Conservation (phyloP, 2,329 filamentous ascomycete genomes). For the Aotearoamyces nothofagi region DNA sequence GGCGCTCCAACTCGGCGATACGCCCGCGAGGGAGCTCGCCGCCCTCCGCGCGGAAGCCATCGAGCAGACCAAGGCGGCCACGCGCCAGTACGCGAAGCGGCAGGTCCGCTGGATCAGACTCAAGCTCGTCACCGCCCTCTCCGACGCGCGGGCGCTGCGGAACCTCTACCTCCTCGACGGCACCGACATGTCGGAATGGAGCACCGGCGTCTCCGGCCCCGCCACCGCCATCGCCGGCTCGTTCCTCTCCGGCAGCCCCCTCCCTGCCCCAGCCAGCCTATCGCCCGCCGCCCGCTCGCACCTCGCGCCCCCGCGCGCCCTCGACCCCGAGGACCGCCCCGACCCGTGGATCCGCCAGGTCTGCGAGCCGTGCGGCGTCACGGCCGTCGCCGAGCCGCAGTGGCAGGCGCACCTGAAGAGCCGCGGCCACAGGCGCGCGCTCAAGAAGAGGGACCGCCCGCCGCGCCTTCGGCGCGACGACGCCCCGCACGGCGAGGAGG, state of each 20-base stretch:
- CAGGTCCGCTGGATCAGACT: slow-evolving; percentile 79
- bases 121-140: slow-evolving; percentile 60
- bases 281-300: slow-evolving; percentile 39
- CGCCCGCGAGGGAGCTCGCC: slow-evolving; percentile 27
- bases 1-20: slow-evolving; percentile 22
- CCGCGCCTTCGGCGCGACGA: too few species aligned
- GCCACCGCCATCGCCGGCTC: slow-evolving; percentile 43
- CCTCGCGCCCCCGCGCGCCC: slow-evolving; percentile 37
- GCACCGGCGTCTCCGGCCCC: slow-evolving; percentile 44
- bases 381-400: slow-evolving; percentile 37
- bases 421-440: slow-evolving; percentile 21
- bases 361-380: slow-evolving; percentile 61
- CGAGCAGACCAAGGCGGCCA: slow-evolving; percentile 67
- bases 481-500: too few species aligned
- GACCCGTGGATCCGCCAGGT: slow-evolving; percentile 34
- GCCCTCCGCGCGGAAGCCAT: slow-evolving; percentile 43
- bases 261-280: slow-evolving; percentile 34
- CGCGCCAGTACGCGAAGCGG: slow-evolving; percentile 72
- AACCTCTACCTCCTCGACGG: slow-evolving; percentile 71
- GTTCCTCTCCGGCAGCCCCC: slow-evolving; percentile 43
- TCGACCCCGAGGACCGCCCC: slow-evolving; percentile 25
- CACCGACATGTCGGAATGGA: slow-evolving; percentile 49
- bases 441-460: too few species aligned
- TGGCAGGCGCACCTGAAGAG: slow-evolving; percentile 31
- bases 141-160: slow-evolving; percentile 32